Base-by-base conservation (phyloP, 2,329 filamentous ascomycete genomes). In the Aureobasidium mangrovei region DNA sequence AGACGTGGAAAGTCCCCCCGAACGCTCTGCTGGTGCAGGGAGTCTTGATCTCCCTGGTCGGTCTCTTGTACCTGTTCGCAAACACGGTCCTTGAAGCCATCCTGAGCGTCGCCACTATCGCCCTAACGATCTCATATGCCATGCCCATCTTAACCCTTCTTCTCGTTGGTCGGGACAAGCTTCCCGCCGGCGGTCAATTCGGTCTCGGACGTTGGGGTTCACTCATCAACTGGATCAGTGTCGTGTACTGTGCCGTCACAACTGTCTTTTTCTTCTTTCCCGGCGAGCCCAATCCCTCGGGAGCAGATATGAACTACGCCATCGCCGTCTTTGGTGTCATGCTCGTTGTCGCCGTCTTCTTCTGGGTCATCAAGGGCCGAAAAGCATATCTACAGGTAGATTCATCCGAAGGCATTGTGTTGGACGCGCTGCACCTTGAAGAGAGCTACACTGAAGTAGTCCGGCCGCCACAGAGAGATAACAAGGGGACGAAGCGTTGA, bases 231-330 rank as follows among this genome's bases (percentile, higher is more conserved):
- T 75, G 72, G 70, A 59, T 77, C 33, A 77, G 75, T 3, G 65
- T 79, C 32, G 59, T 77, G 8, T 80, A 79, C 63, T 79, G 77
- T 60, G 64, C 63, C 48, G 63, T 79, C 52, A 79, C 76, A 1
- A 77, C 75, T 0, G 69, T 80, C 28, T 79, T 80, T 64, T 80
- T 79, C 70, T 76, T 80, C 61, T 80, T 80, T 59, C 77, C 77
- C 0, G 64, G 64, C 0, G 56, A 55, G 0, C 77, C 77, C 0
- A 71, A 72, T 55, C 77, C 77, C 0, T 58, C 70, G 0, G 62
- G 68, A 0, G 64, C 66, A n/a, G 75, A 80, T 56, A 80, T 80
- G 77, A 80, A 80, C 63, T 80, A 74, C 60, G 77, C 78, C 4
- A 79, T 80, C 59, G 77, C 74, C 1, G 77, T 80, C 0, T 80